phyloP scores from a whole-genome alignment of 306 rosid genomes.

The Castanea crenata region DNA sequence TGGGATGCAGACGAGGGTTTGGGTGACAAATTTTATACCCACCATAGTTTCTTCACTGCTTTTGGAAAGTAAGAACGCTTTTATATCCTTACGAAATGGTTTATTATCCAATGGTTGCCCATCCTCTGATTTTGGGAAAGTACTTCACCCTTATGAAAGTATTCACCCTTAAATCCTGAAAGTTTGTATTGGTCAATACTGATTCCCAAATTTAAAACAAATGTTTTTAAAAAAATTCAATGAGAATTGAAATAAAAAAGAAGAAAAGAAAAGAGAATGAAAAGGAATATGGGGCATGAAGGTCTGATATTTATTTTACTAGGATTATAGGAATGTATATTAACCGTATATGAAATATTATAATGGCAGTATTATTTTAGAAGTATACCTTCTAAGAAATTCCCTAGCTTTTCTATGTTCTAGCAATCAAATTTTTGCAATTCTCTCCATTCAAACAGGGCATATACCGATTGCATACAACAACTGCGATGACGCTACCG shows the following conservation, averaged over 20 bases:
- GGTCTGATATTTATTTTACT: no score
- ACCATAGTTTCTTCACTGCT: conserved; percentile 50
- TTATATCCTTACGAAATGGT: conserved; percentile 36
- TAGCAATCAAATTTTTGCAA: conserved; percentile 36
- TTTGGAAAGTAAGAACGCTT: conserved; percentile 52
- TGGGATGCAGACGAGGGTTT: no score
- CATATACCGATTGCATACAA: conserved; percentile 34
- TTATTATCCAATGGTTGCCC: conserved; percentile 16
- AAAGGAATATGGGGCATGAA: no score
- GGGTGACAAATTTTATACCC: conserved; percentile 5
- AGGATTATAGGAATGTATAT: not conserved
- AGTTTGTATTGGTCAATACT: not conserved
- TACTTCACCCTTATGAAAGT: conserved; percentile 36
- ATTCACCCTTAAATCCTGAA: conserved; percentile 42
- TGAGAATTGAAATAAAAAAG: not conserved
- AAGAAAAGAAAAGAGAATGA: no score
- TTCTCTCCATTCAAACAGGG: conserved; percentile 52
- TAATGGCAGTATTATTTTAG: no score
- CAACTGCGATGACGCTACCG: conserved; percentile 28
- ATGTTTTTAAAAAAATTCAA: not conserved
- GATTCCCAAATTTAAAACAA: not conserved
- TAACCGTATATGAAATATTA: no score
- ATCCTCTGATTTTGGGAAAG: conserved; percentile 25
- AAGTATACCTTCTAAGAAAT: conserved; percentile 39
- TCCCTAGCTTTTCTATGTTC: conserved; percentile 38